These are phyloP conservation scores for Neospermospora avenae DNA, from an alignment of 2,329 filamentous ascomycete genomes.

Conservation along the genomic window DNA sequence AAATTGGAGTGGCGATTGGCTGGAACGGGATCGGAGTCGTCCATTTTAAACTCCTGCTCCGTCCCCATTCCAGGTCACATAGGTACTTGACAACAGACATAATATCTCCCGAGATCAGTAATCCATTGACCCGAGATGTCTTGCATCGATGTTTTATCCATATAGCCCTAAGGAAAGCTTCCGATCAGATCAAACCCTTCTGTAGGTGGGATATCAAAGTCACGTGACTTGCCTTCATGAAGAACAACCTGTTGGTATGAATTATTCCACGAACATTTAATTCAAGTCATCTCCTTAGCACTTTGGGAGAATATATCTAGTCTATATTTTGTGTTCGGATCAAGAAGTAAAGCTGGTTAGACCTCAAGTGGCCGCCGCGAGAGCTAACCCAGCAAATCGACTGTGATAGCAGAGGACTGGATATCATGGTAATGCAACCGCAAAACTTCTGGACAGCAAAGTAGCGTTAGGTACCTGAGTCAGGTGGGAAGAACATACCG, in stretches of 20 bases:
- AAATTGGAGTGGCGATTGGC: not conserved
- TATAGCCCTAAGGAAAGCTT: slow-evolving; percentile 8
- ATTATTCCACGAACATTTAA: slow-evolving; percentile 14
- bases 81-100: not conserved
- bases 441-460: not conserved
- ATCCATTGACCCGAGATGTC: slow-evolving; percentile 14
- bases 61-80: not conserved
- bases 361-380: slow-evolving; percentile 29
- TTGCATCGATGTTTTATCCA: slow-evolving; percentile 19
- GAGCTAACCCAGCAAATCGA: slow-evolving; percentile 34
- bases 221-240: not conserved
- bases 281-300: slow-evolving; percentile 4
- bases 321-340: slow-evolving; percentile 7
- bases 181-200: slow-evolving; percentile 1
- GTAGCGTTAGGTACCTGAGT: not conserved
- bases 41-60: not conserved
- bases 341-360: slow-evolving; percentile 8
- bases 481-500: slow-evolving; percentile 10
- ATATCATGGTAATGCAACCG: slow-evolving; percentile 8
- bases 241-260: not conserved
- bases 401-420: slow-evolving; percentile 26
- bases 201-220: not conserved
- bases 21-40: not conserved
- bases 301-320: slow-evolving; percentile 13
- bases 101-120: not conserved